Evolutionary conservation across 1,284 basidiomycete genomes (phyloP), one percentile per base, ranked within the genome.

Genomic region (Paramarasmius palmivorus): DNA sequence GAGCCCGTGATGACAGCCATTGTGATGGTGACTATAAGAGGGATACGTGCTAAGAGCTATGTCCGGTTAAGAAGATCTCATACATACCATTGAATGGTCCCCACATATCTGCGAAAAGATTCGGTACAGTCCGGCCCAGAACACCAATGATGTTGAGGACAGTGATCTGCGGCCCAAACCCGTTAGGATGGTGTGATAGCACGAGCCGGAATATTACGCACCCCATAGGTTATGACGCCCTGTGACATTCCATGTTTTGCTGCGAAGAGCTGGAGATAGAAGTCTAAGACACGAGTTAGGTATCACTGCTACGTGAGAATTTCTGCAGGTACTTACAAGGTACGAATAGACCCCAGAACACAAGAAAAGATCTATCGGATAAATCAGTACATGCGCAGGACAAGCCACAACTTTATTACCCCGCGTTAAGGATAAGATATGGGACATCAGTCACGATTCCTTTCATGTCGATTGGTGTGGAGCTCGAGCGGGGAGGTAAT

Each of bases 221-320:
- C 55, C 32, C 55, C 55, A 61, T 78, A 77, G 54, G 71, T 73
- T 4, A 69, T 65, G 32, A 77, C 63, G 4, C 42, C 59, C n/a
- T 60, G 52, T 20, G 69, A 58, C 29, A 77, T 63, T 2, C 65
- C 60, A 57, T 77, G 73, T 14, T 68, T 56, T 14, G 66, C 65
- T 26, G 73, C 66, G 55, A 71, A 76, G 6, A 77, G 65, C 53
- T 78, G 75, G 17, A 78, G 65, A 57, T 77, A 78, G 61, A 77
- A 77, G 54, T 74, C 70, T 72, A 39, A 52, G 32, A 32, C 4
- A 20, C 32, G 42, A 26, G 37, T 37, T 9, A 44, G 34, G 22
- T 22, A 44, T 35, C 38, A 39, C 8, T 26, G 19, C 15, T 32
- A 20, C 6, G 15, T 12, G 23, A 4, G 19, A 38, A 19, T 14